Evolutionary conservation across 169 alveolate genomes (phyloP), one percentile per base, ranked within the genome.

Genomic region (Plasmodium adleri): DNA sequence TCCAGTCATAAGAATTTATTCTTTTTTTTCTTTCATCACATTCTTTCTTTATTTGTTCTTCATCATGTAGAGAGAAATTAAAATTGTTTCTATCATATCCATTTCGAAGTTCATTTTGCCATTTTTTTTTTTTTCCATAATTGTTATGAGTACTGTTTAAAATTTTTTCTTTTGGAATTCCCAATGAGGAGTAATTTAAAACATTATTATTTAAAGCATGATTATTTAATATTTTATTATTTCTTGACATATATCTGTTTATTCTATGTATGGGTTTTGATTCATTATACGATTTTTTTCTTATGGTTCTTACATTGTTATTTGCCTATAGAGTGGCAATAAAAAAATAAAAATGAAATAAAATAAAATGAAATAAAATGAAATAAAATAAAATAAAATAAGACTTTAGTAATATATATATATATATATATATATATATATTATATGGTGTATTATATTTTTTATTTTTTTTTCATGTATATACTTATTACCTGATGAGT

Each of bases 41-140:
- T 32, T 66, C 56, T 28, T 39, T 15, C 70, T 60, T 17, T 9
- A 15, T 26, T 17, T 56, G 62, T 15, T 64, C 28, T 78, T 66
- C 47, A 15, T 78, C 74, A 22, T 12, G 13, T 64, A 64, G 15
- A 2, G 89, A 78, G 59, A 78, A 78, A 59, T 66, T 47, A 78
- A 78, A 78, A 43, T 49, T 50, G 28, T 64, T 78, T n/a, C 78
- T 78, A 49, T 22, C 7, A 47, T 64, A 78, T 12, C 89, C 89
- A 15, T 76, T 76, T 59, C 89, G 52, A 10, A 78, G 59, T 12
- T 56, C 89, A 66, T 78, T 68, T 8, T 1, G 47, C 89, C 89
- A 78, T 15, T 22, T 52, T 64, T 78, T 63, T 20, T 66, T 50
- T 20, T 50, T 15, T 9, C 24, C 5, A 39, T 43, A 32, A 17